Evolutionary conservation across 2,329 filamentous ascomycete genomes (phyloP), one percentile per base, ranked within the genome.

Genomic region (Aspergillus ochraceus): DNA sequence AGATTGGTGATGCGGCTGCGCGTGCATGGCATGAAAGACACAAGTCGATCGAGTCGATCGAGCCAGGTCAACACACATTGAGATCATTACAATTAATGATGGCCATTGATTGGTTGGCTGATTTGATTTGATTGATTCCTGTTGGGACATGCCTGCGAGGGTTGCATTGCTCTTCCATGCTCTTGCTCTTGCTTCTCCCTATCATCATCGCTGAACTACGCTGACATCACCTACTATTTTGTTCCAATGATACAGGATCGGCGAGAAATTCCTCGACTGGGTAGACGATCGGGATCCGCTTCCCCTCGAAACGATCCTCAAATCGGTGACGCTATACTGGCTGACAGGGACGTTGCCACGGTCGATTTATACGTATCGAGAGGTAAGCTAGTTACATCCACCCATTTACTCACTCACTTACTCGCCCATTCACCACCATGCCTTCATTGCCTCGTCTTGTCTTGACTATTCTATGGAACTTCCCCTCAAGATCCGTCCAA

Each of bases 251-350:
- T 22, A 9, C 53, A 81, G 80, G 75, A 58, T 76, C 42, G 75
- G 75, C 17, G 75, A 77, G 55, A 77, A 76, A 30, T 76, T 72
- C 50, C 60, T 75, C n/a, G 70, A 74, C 56, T 78, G 76, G 76
- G 69, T 71, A 3, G 75, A 76, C 32, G 67, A 69, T 1, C 65
- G 71, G 4, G 64, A 75, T 6, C 53, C 70, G 2, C 54, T 67
- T 9, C 54, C 36, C 14, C 36, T 42, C 14, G 36, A 74, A 2
- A 66, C 68, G 3, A 76, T 78, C 32, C 65, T 78, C 14, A 70
- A 76, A 49, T 68, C 70, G 1, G 64, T 74, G 29, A 72, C 71
- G 5, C 59, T 78, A 11, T 78, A 78, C 54, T 78, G 76, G 75
- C 62, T 77, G 22, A 77, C 74, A 1, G 69, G 74, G 14, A 72